Conservation (phyloP, 371 early-diverging fungal species). For the Zopfochytrium polystomum region DNA sequence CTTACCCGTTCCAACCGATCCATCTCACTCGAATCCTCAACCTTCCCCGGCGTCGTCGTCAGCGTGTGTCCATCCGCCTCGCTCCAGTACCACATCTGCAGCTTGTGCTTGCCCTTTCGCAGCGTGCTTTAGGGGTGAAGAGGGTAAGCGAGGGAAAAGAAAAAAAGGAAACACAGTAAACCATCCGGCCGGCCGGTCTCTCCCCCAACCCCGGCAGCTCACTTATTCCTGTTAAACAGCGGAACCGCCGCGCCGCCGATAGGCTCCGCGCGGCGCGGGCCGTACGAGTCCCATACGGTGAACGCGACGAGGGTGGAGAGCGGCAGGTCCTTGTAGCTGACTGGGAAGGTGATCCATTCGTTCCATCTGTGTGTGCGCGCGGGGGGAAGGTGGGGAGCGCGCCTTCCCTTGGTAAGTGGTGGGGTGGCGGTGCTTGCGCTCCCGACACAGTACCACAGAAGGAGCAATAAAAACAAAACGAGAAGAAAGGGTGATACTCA, state of each 20-base stretch:
- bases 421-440: too few species aligned
- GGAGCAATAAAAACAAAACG: background rate
- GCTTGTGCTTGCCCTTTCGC: slow-evolving; percentile 76
- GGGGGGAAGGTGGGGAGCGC: too few species aligned
- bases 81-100: slow-evolving; percentile 63
- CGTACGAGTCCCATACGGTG: slow-evolving; percentile 76
- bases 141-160: background rate
- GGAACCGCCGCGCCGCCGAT: slow-evolving; percentile 73
- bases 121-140: slow-evolving; percentile 54
- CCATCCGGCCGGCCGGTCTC: too few species aligned
- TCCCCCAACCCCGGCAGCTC: background rate
- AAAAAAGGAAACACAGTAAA: too few species aligned
- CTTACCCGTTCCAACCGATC: too few species aligned
- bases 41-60: slow-evolving; percentile 63
- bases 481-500: background rate
- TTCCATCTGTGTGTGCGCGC: slow-evolving; percentile 66
- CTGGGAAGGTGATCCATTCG: slow-evolving; percentile 87
- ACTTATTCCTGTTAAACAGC: slow-evolving; percentile 79
- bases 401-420: too few species aligned
- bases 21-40: slow-evolving; percentile 62
- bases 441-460: too few species aligned
- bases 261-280: slow-evolving; percentile 68
- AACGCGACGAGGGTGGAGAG: slow-evolving; percentile 67
- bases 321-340: slow-evolving; percentile 82
- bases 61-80: slow-evolving; percentile 63